Evolutionary conservation across 2,329 filamentous ascomycete species (phyloP).

Genomic region (Alternaria burnsii): DNA sequence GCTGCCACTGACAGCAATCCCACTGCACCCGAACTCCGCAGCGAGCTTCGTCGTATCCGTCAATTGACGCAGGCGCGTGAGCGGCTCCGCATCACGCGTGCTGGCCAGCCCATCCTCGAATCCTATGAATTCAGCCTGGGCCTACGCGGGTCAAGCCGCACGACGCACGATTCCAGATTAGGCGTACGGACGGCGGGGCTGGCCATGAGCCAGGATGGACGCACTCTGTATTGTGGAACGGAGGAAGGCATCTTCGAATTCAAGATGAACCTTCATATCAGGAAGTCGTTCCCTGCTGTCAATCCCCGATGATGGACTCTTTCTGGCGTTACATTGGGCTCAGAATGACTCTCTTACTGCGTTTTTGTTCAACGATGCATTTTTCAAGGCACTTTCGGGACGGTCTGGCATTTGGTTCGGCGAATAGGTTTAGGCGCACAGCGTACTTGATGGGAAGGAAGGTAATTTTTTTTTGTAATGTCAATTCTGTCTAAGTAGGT

Average conservation of each 20-base stretch:
- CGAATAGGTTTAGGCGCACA: constrained; percentile 10
- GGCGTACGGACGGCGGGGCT: constrained; percentile 58
- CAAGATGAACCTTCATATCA: constrained; percentile 68
- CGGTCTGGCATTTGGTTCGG: constrained; percentile 10
- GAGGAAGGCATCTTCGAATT: constrained; percentile 82
- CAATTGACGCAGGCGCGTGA: constrained; percentile 50
- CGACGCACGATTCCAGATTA: constrained; percentile 40
- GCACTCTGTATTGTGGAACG: constrained; percentile 57
- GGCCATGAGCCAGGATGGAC: constrained; percentile 59
- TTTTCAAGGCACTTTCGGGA: background rate
- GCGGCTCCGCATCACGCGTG: constrained; percentile 46
- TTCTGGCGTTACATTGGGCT: background rate
- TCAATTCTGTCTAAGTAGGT: constrained; percentile 6
- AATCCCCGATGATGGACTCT: constrained; percentile 43
- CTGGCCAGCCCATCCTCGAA: constrained; percentile 34
- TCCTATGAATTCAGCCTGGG: constrained; percentile 38
- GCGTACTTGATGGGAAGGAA: constrained; percentile 3
- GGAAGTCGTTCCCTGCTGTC: constrained; percentile 61
- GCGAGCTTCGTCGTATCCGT: constrained; percentile 46
- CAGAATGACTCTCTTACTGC: constrained; percentile 2
- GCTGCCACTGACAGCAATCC: constrained; percentile 27
- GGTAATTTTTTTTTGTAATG: constrained; percentile 7
- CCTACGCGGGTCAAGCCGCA: constrained; percentile 36
- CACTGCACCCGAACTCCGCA: constrained; percentile 42
- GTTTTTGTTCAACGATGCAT: background rate